Evolutionary conservation across 768 basidiomycete species (phyloP), one percentile per base, ranked within the genome.

Genomic region (Gyrodon lividus): DNA sequence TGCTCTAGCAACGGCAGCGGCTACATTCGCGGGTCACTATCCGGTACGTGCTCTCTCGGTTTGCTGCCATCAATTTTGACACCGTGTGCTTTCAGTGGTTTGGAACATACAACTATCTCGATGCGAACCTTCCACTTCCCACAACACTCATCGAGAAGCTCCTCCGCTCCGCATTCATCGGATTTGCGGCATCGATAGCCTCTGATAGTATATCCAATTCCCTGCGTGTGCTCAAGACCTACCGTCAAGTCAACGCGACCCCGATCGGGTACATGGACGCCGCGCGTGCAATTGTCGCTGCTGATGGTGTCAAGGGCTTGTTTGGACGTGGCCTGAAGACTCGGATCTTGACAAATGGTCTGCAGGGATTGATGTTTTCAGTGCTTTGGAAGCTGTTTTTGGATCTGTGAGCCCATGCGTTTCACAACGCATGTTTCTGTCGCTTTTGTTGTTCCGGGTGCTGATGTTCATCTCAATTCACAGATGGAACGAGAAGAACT

Each of bases 11-110:
- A 97, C 93, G 2, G 92, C 92, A 2, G 92, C 86, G 5, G 95
- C 94, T 2, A 96, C 93, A 0, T 94, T 97, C 57, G 93, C 93
- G 10, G 95, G 95, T 0, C 81, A 93, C 69, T 97, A 90, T 57
- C 92, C 92, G 1, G 87, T 87, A 61, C 12, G 78, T 70, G 43
- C 23, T 47, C 20, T 24, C n/a, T 53, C 38, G 31, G 31, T 54
- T 10, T 24, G 4, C 31, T 34, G 16, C 40, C 39, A n/a, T 31
- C 49, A 19, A 13, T 19, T 35, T 43, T 44, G 28, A n/a, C 42
- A 14, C 30, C 37, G n/a, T 19, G 51, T 67, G 48, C 31, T 5
- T 31, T 67, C 59, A 87, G 78, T 93, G 91, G 91, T 92, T 90
- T 61, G 79, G 73, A 12, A 90, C 86, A 3, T 95, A 95, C 77